Conservation (phyloP, 176 grass and related monocot species). For the Echinochloa phyllopogon region DNA sequence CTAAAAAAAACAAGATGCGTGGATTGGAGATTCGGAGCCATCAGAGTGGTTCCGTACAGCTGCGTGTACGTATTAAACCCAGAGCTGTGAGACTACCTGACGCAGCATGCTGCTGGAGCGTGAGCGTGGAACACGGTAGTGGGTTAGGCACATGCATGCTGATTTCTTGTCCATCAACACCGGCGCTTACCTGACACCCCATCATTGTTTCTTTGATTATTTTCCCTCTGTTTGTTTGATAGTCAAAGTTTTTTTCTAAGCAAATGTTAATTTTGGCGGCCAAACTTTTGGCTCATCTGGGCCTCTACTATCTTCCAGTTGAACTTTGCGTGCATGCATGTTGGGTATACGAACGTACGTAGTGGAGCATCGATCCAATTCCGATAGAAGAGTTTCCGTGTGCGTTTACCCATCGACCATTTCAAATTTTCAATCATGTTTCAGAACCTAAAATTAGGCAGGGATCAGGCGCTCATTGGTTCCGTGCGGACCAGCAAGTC, state of each 20-base stretch:
- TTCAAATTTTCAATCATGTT: background rate
- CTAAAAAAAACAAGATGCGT: too few relatives aligned
- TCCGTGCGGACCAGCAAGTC: too few relatives aligned
- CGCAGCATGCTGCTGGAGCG: background rate
- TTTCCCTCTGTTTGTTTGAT: background rate
- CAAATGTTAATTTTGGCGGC: background rate
- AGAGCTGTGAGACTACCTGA: background rate
- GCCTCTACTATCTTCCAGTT: background rate
- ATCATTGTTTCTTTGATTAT: background rate
- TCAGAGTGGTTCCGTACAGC: background rate
- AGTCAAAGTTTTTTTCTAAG: background rate
- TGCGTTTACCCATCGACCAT: too few relatives aligned
- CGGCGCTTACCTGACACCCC: background rate
- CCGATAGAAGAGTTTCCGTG: too few relatives aligned
- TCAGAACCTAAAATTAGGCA: background rate
- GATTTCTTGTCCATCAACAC: background rate
- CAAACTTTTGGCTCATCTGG: background rate
- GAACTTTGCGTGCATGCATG: background rate
- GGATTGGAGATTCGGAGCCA: background rate
- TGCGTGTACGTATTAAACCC: background rate
- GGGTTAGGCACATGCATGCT: background rate
- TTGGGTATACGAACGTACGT: too few relatives aligned
- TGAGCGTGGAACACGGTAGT: background rate
- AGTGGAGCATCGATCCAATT: too few relatives aligned
- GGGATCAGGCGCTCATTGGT: background rate